Evolutionary conservation across 805 yeast species (phyloP), one percentile per base, ranked within the genome.

Genomic region (Saccharomyces paradoxus): DNA sequence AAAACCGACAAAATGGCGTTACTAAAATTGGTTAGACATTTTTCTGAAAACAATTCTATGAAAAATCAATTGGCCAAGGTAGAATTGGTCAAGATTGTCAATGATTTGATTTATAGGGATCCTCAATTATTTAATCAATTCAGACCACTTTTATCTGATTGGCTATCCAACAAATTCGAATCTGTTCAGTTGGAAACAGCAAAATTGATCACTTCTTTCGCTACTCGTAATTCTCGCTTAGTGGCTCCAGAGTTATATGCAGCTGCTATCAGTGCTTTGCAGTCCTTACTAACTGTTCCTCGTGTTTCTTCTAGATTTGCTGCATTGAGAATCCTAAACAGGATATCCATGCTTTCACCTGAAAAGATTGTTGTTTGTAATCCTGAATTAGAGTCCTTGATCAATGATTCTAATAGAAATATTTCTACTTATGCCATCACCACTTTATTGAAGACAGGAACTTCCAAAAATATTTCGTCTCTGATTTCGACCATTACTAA

Each of bases 361-460:
- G 88, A 86, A 62, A 85, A 82, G 64, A 80, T 86, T 51, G 82
- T 87, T 59, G 80, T 81, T 48, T 89, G 95, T 70, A 94, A 89
- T 67, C 75, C 79, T 51, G 97, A 91, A 70, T 80, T 94, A 66
- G 98, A 94, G 73, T 75, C 82, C 31, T 79, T 94, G 69, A 88
- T 94, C 64, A 85, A 86, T 67, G 98, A 92, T 71, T 70, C 91
- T 27, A 90, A 89, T 74, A 83, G 96, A 73, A 85, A 96, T 32
- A 83, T 94, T 60, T 92, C 98, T 13, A 94, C 99, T 14, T 92
- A 89, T 72, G 97, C 99, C 28, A 94, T 94, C 69, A 94, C 98
- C 32, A 92, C 98, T 2, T 77, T 94, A 66, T 81, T 94, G 71
- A 94, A 92, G 74, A 92, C 98, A 1, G 96, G 97, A 68, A 90